Base-by-base conservation (phyloP, 1,284 basidiomycete species). In the Hemileia vastatrix region DNA sequence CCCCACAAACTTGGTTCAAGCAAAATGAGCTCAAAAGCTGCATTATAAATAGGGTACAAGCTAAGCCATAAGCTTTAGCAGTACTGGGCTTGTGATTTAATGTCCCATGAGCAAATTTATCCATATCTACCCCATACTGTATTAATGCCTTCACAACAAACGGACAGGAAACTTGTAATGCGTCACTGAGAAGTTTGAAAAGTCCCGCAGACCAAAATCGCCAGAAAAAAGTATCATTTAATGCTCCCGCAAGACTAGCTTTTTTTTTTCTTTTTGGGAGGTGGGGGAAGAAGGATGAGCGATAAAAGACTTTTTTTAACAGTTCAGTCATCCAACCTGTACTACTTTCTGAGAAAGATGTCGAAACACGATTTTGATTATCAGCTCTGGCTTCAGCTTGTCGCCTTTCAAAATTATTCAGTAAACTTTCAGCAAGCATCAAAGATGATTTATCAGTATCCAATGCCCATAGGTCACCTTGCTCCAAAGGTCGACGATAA, bases 381-480 rank as follows among this genome's bases (percentile, higher is more conserved):
- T 67, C 61, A n/a, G n/a, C 15, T 2, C 45, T 32, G n/a, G 54
- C 36, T 6, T 19, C 21, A 21, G 23, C 6, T 45, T 47, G 54
- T 13, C 43, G 36, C 27, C 78, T 76, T 44, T 85, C 82, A 74
- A 86, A 93, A 1, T 85, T 85, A 1, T 76, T 76, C 23, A 81
- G 77, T 32, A 95, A 86, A 44, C 78, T 78, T 4, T 82, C 78
- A 1, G 87, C 84, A 51, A 91, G 82, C 13, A 78, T 69, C 1
- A 79, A 78, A 0, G 86, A 79, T 3, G 81, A 78, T 13, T 33
- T 24, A 6, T 63, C 54, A 49, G 70, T 71, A 65, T 85, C 84
- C 49, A 93, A 83, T 73, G 83, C 86, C 81, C 86, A 93, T n/a
- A 94, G 79, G 76, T 95, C 91, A 0, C 84, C 78, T 0, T 85